Percentiles rank a stretch among this genome's conserved stretches.
Conservation (phyloP, 2,329 filamentous ascomycete genomes). For the Fusarium mangiferae region DNA sequence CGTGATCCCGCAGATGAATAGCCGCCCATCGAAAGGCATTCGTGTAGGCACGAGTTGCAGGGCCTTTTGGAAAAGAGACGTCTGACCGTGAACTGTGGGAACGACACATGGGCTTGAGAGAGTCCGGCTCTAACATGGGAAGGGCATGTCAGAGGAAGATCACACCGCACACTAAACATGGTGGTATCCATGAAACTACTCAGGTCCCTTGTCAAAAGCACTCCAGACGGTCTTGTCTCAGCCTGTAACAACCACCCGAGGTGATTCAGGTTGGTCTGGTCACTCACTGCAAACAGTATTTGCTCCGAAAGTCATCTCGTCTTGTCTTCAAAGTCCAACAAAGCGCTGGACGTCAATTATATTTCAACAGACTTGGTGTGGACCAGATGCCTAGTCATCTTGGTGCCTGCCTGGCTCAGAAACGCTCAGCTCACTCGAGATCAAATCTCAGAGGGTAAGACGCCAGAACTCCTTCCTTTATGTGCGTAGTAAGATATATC, state of each 20-base stretch:
- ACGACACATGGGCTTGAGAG: not conserved
- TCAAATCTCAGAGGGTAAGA: not conserved
- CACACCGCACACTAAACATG: conserved; percentile 4
- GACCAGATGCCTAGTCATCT: conserved; percentile 26
- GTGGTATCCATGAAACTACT: not conserved
- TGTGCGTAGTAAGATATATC: conserved; percentile 30
- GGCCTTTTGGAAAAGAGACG: conserved; percentile 5
- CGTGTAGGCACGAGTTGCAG: conserved; percentile 8
- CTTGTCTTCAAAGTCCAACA: conserved; percentile 19
- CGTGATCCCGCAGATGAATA: not conserved
- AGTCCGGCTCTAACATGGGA: not conserved
- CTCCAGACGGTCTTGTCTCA: not conserved
- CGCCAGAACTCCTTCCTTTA: conserved; percentile 31
- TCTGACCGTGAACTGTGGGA: not conserved
- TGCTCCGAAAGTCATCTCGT: not conserved
- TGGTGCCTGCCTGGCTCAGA: conserved; percentile 9
- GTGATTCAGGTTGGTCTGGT: not conserved
- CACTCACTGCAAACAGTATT: not conserved
- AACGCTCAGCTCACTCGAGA: conserved; percentile 17
- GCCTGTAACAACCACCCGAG: not conserved
- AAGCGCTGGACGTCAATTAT: conserved; percentile 12
- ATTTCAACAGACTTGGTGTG: conserved; percentile 23
- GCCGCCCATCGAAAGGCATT: not conserved
- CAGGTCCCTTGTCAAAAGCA: not conserved
- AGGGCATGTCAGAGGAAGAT: not conserved